Evolutionary conservation across 2,329 filamentous ascomycete species (phyloP).

Genomic region (Trichoderma hamatum): DNA sequence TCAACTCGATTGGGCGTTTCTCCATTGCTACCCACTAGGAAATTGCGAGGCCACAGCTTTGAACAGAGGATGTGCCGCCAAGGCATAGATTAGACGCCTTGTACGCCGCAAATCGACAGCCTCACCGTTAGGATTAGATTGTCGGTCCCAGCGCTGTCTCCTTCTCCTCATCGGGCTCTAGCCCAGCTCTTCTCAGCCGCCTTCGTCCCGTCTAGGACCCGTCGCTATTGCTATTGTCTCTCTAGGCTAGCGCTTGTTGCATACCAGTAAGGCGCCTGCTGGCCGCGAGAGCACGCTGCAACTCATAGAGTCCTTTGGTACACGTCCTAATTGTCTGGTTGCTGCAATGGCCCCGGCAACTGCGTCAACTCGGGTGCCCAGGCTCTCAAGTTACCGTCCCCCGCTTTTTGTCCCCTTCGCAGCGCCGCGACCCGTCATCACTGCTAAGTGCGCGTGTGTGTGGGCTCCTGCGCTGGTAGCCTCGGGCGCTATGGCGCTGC

Average conservation of each 20-base stretch:
- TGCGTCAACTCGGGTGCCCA: slow-evolving; percentile 18
- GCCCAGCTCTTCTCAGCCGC: slow-evolving; percentile 12
- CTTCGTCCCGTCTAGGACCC: background rate
- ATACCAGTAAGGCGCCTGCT: background rate
- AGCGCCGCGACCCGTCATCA: slow-evolving; percentile 16
- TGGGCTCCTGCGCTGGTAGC: slow-evolving; percentile 13
- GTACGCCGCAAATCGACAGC: slow-evolving; percentile 6
- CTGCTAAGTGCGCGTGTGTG: slow-evolving; percentile 18
- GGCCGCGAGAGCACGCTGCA: background rate
- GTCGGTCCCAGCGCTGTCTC: background rate
- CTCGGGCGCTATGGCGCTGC: slow-evolving; percentile 9
- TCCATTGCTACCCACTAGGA: background rate
- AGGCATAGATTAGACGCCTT: background rate
- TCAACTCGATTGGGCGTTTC: background rate
- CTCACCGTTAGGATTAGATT: background rate
- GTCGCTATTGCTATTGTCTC: background rate
- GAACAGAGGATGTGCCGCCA: background rate
- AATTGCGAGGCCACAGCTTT: background rate
- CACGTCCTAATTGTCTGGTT: background rate
- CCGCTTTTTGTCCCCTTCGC: slow-evolving; percentile 14
- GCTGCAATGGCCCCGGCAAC: background rate
- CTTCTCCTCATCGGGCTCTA: background rate
- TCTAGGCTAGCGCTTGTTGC: background rate
- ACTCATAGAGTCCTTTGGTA: background rate
- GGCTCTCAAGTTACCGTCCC: slow-evolving; percentile 2